These are phyloP conservation scores for Cadophora gregata DNA, from an alignment of 2,329 filamentous ascomycete genomes.

Conservation along the genomic window DNA sequence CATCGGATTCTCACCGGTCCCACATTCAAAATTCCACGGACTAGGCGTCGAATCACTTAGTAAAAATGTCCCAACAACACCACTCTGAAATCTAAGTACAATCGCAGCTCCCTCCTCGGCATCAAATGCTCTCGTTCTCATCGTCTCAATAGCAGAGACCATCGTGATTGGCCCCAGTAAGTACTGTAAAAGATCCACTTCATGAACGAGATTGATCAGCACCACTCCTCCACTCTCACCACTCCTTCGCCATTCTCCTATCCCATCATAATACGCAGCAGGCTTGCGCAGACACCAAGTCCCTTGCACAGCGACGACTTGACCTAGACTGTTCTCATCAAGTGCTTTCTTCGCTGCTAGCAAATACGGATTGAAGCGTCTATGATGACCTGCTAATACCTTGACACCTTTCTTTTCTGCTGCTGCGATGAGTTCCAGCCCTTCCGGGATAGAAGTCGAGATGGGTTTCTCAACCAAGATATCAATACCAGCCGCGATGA, in stretches of 20 bases:
- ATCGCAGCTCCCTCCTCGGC: slow-evolving; percentile 60
- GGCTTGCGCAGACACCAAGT: slow-evolving; percentile 62
- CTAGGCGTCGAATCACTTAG: slow-evolving; percentile 58
- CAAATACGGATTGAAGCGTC: slow-evolving; percentile 64
- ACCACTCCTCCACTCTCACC: slow-evolving; percentile 53
- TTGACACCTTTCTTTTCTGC: slow-evolving; percentile 45
- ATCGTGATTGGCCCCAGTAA: slow-evolving; percentile 58
- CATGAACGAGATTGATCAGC: slow-evolving; percentile 65
- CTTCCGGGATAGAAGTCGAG: slow-evolving; percentile 49
- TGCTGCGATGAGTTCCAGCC: slow-evolving; percentile 43
- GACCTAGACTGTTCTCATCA: slow-evolving; percentile 50
- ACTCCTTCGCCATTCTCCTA: slow-evolving; percentile 54
- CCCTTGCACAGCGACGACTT: slow-evolving; percentile 57
- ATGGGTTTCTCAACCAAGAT: slow-evolving; percentile 65
- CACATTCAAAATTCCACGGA: slow-evolving; percentile 61
- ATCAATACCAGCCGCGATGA: slow-evolving; percentile 56
- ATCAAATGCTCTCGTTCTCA: slow-evolving; percentile 42
- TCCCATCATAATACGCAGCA: slow-evolving; percentile 54
- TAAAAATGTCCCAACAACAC: slow-evolving; percentile 62
- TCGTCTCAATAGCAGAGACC: slow-evolving; percentile 56
- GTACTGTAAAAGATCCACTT: slow-evolving; percentile 63
- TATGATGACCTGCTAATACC: slow-evolving; percentile 62
- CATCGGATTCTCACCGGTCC: slow-evolving; percentile 63
- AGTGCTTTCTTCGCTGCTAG: slow-evolving; percentile 55
- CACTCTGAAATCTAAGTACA: slow-evolving; percentile 57